Percentiles rank a stretch among this genome's conserved stretches.
Evolutionary conservation across 2,329 filamentous ascomycete species (phyloP).

Genomic region (Fusarium sp.): DNA sequence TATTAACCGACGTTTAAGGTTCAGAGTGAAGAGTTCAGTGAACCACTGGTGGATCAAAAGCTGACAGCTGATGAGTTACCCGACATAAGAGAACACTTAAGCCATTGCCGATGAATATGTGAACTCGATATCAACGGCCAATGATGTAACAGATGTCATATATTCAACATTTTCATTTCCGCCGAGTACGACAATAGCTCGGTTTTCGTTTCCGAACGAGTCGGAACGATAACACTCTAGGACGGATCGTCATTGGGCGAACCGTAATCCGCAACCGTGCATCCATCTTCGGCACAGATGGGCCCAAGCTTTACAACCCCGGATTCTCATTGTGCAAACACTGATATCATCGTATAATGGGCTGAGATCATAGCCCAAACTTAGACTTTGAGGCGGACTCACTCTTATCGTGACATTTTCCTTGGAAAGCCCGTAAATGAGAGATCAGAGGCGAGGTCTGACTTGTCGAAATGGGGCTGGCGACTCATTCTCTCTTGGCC

Average conservation of each 20-base stretch:
- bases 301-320: constrained; percentile 15
- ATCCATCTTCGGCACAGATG: constrained; percentile 9
- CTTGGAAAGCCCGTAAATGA: background rate
- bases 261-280: constrained; percentile 19
- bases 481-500: constrained; percentile 40
- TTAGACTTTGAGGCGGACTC: constrained; percentile 22
- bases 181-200: background rate
- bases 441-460: constrained; percentile 10
- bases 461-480: constrained; percentile 22
- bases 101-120: background rate
- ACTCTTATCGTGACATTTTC: constrained; percentile 5
- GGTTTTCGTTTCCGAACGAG: background rate
- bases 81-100: background rate
- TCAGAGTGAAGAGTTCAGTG: background rate
- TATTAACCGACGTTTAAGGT: background rate
- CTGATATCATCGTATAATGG: constrained; percentile 38
- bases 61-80: background rate
- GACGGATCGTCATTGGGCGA: constrained; percentile 27
- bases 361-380: constrained; percentile 28
- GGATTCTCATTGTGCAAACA: constrained; percentile 17
- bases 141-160: background rate
- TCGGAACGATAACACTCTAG: constrained; percentile 7
- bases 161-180: background rate
- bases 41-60: background rate
- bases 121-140: background rate